Evolutionary conservation across 306 rosid genomes (phyloP).

Genomic region (Styphnolobium japonicum): DNA sequence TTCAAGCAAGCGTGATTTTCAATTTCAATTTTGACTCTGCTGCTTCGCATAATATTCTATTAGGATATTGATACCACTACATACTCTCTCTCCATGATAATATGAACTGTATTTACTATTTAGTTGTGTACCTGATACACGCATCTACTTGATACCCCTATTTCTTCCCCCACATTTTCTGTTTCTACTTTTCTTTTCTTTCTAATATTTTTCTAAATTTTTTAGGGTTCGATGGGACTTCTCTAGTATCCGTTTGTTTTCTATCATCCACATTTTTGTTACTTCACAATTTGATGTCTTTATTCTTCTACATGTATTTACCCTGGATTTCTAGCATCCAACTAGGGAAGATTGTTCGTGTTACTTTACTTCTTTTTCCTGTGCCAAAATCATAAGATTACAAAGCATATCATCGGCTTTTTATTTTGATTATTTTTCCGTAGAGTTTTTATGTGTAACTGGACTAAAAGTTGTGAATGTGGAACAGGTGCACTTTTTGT

Average conservation of each 20-base stretch:
- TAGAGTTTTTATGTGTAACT: slow-evolving; percentile 18
- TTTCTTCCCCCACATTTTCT: background rate
- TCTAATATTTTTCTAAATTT: no score
- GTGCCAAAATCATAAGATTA: background rate
- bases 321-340: background rate
- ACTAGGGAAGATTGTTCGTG: background rate
- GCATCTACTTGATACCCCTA: background rate
- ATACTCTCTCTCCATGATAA: background rate
- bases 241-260: background rate
- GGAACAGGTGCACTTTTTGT: slow-evolving; percentile 71
- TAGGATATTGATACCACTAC: background rate
- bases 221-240: background rate
- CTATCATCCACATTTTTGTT: background rate
- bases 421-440: background rate
- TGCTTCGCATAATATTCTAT: background rate
- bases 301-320: background rate
- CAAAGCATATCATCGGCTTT: no score
- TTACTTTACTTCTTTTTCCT: no score
- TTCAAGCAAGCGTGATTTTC: background rate
- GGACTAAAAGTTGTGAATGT: slow-evolving; percentile 21
- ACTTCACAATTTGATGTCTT: background rate
- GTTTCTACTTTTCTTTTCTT: no score
- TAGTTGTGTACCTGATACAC: background rate
- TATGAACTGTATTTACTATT: background rate
- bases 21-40: background rate